Evolutionary conservation across 23 red algal genomes (phyloP).

Genomic region (Gracilaria gracilis): DNA sequence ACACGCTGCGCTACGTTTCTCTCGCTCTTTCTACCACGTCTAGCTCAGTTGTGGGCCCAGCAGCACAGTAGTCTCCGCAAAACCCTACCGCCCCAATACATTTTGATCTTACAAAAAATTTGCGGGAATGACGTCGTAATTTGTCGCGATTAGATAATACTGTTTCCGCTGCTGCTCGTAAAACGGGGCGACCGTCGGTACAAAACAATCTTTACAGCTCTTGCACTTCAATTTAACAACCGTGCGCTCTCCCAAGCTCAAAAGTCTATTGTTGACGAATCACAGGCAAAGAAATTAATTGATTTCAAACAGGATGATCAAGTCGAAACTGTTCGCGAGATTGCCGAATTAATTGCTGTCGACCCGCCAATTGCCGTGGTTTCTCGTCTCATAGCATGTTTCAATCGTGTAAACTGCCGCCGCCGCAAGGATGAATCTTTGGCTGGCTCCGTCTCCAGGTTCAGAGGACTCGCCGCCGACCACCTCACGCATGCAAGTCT

Average conservation of each 20-base stretch:
- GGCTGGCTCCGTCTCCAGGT: constrained; percentile 3
- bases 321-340: neutral
- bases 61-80: neutral
- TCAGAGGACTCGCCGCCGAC: constrained; percentile 9
- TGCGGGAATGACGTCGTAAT: neutral
- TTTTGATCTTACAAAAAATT: neutral
- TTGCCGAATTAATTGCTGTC: neutral
- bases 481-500: neutral
- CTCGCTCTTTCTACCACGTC: too few relatives aligned
- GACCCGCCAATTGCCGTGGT: neutral
- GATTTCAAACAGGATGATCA: neutral
- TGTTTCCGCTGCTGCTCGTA: too few relatives aligned
- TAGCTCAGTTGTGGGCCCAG: neutral
- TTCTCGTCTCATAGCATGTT: neutral
- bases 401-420: neutral
- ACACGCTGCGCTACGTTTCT: too few relatives aligned
- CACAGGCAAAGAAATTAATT: neutral
- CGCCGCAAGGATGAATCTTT: neutral
- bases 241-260: neutral
- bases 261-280: neutral
- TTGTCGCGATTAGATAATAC: too few relatives aligned
- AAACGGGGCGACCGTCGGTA: too few relatives aligned
- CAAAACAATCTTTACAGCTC: too few relatives aligned
- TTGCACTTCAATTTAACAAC: neutral
- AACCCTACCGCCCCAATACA: neutral